A percentile compares a stretch with the other conserved stretches of the same genome.
Conservation (phyloP, 2,329 filamentous ascomycete genomes). For the Chaetothyriales sp. region DNA sequence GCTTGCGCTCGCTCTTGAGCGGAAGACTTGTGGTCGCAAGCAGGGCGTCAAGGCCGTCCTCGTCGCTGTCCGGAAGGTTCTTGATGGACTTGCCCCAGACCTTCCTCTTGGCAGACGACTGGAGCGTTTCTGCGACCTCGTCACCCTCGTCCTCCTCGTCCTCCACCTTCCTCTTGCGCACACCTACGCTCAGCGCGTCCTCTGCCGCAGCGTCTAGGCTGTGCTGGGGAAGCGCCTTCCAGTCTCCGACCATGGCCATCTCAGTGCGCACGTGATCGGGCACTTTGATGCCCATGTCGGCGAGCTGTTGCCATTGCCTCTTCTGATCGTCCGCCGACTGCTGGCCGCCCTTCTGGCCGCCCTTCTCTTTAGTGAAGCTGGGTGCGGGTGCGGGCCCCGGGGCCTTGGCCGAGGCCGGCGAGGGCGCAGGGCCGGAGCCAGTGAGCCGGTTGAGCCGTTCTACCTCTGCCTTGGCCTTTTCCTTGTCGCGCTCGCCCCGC, state of each 20-base stretch:
- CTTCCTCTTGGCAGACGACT: slow-evolving; percentile 25
- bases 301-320: slow-evolving; percentile 74
- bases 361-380: slow-evolving; percentile 21
- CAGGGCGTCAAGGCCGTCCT: slow-evolving; percentile 31
- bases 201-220: slow-evolving; percentile 30
- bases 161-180: slow-evolving; percentile 33
- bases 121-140: slow-evolving; percentile 19
- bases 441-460: slow-evolving; percentile 72
- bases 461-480: slow-evolving; percentile 70
- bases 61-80: slow-evolving; percentile 28
- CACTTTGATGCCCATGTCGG: slow-evolving; percentile 71
- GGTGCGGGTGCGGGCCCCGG: slow-evolving; percentile 11
- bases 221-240: slow-evolving; percentile 53
- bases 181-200: slow-evolving; percentile 29
- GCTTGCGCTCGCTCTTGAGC: slow-evolving; percentile 27
- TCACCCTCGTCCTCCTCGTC: slow-evolving; percentile 29
- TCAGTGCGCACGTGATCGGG: slow-evolving; percentile 65
- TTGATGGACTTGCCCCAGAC: slow-evolving; percentile 32
- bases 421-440: slow-evolving; percentile 25
- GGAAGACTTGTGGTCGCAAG: slow-evolving; percentile 27
- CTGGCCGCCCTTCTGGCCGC: slow-evolving; percentile 22
- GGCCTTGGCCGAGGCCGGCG: slow-evolving; percentile 20
- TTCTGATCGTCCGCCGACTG: slow-evolving; percentile 55
- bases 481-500: slow-evolving; percentile 64
- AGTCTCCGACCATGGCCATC: slow-evolving; percentile 80